Evolutionary conservation across 1,284 basidiomycete species (phyloP).

Genomic region (Pyrrhoderma noxium): DNA sequence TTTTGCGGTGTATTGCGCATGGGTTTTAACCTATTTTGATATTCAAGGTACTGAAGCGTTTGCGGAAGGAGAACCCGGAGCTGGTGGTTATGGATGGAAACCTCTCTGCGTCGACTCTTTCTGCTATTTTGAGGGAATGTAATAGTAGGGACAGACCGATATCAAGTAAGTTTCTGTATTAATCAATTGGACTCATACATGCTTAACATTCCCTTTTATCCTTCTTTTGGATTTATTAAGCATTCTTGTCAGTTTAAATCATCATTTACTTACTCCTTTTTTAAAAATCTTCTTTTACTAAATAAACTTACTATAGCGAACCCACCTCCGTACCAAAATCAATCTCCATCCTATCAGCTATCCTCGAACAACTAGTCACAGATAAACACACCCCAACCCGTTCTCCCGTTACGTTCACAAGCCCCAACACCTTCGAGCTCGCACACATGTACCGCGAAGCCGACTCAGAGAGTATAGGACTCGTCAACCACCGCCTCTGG

Average conservation of each 20-base stretch:
- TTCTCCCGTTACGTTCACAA: slow-evolving; percentile 57
- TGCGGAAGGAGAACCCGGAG: slow-evolving; percentile 32
- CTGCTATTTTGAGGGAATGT: slow-evolving; percentile 7
- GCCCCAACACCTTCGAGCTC: slow-evolving; percentile 79
- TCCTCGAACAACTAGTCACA: slow-evolving; percentile 32
- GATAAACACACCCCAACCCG: slow-evolving; percentile 19
- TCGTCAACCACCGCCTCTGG: slow-evolving; percentile 51
- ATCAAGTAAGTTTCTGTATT: slow-evolving; percentile 38
- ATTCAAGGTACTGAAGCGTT: slow-evolving; percentile 25
- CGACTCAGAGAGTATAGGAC: slow-evolving; percentile 36
- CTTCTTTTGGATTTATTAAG: not conserved
- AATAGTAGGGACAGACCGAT: slow-evolving; percentile 38
- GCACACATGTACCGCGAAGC: slow-evolving; percentile 53
- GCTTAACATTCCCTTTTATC: not conserved
- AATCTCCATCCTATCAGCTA: slow-evolving; percentile 57
- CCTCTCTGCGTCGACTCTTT: slow-evolving; percentile 35
- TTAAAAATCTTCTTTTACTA: too few species aligned
- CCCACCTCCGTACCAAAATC: slow-evolving; percentile 87
- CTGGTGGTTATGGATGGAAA: slow-evolving; percentile 85
- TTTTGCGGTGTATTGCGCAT: too few species aligned
- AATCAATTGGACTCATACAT: not conserved
- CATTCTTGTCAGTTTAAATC: slow-evolving; percentile 19
- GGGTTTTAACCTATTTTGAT: slow-evolving; percentile 28
- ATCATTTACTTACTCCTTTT: too few species aligned
- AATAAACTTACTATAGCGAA: too few species aligned